phyloP scores from a whole-genome alignment of 2,329 filamentous ascomycete genomes.

The Alternaria sp. region DNA sequence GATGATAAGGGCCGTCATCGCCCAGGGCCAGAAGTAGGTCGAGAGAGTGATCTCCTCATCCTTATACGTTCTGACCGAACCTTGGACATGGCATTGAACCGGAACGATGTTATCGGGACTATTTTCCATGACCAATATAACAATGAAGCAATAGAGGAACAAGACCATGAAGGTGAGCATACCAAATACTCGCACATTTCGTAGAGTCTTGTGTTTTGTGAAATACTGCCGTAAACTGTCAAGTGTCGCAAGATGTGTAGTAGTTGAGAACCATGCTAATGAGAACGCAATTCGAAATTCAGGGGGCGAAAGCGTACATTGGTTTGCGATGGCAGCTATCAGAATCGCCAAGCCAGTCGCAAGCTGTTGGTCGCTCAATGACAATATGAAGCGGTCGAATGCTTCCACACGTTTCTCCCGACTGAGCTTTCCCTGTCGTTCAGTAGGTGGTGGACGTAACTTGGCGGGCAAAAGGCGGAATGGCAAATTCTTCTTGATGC shows the following conservation, averaged over 20 bases:
- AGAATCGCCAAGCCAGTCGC: slow-evolving; percentile 32
- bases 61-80: not conserved
- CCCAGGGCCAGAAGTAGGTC: not conserved
- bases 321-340: slow-evolving; percentile 25
- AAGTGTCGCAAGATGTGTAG: slow-evolving; percentile 33
- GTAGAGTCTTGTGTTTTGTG: slow-evolving; percentile 8
- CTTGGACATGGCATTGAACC: not conserved
- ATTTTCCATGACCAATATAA: not conserved
- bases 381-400: slow-evolving; percentile 34
- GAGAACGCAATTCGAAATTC: slow-evolving; percentile 27
- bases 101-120: not conserved
- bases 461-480: not conserved
- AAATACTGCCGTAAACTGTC: slow-evolving; percentile 29
- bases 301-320: slow-evolving; percentile 26
- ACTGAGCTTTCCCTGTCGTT: slow-evolving; percentile 5
- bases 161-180: slow-evolving; percentile 16
- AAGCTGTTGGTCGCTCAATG: slow-evolving; percentile 38
- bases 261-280: slow-evolving; percentile 37
- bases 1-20: slow-evolving; percentile 6
- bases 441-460: not conserved
- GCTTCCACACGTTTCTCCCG: slow-evolving; percentile 23
- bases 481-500: not conserved
- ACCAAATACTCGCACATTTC: slow-evolving; percentile 21
- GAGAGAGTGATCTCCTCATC: not conserved
- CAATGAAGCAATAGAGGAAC: not conserved